Evolutionary conservation across 192 early-diverging fungal species (phyloP).

Genomic region (Gaertneriomyces sp.): DNA sequence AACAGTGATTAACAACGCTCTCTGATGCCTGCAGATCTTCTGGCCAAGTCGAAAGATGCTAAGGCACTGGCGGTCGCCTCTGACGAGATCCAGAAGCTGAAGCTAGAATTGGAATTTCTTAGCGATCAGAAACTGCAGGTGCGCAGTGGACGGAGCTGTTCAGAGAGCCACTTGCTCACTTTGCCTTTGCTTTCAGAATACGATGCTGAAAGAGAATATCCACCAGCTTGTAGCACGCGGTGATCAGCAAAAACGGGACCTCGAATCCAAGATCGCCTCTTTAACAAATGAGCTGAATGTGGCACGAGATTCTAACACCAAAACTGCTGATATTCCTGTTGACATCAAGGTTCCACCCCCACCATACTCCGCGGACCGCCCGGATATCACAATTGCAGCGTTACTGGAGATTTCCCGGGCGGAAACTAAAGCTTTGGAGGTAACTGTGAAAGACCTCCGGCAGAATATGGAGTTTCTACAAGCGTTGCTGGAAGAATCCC

Average conservation of each 20-base stretch:
- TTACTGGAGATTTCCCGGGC: slow-evolving; percentile 11
- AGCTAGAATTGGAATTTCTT: slow-evolving; percentile 37
- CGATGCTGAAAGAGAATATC: slow-evolving; percentile 46
- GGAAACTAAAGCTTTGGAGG: slow-evolving; percentile 14
- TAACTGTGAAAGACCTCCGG: slow-evolving; percentile 10
- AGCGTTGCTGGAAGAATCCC: slow-evolving; percentile 9
- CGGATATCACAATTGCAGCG: slow-evolving; percentile 2
- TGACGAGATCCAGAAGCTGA: slow-evolving; percentile 36
- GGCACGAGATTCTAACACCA: neutral
- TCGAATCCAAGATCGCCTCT: slow-evolving; percentile 19
- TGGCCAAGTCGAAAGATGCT: slow-evolving; percentile 35
- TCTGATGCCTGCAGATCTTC: slow-evolving; percentile 9
- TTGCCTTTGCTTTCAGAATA: slow-evolving; percentile 26
- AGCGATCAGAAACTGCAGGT: slow-evolving; percentile 36
- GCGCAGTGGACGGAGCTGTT: neutral
- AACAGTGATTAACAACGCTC: neutral
- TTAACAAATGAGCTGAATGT: neutral
- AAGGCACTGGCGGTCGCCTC: slow-evolving; percentile 13
- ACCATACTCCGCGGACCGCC: slow-evolving; percentile 15
- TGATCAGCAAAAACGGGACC: slow-evolving; percentile 26
- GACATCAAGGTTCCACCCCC: slow-evolving; percentile 13
- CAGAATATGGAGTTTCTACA: slow-evolving; percentile 6
- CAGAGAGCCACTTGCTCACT: neutral
- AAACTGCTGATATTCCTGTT: neutral
- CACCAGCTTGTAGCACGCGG: slow-evolving; percentile 32